Conservation (phyloP, 2,329 filamentous ascomycete species). For the Ambrosiella cleistominuta region DNA sequence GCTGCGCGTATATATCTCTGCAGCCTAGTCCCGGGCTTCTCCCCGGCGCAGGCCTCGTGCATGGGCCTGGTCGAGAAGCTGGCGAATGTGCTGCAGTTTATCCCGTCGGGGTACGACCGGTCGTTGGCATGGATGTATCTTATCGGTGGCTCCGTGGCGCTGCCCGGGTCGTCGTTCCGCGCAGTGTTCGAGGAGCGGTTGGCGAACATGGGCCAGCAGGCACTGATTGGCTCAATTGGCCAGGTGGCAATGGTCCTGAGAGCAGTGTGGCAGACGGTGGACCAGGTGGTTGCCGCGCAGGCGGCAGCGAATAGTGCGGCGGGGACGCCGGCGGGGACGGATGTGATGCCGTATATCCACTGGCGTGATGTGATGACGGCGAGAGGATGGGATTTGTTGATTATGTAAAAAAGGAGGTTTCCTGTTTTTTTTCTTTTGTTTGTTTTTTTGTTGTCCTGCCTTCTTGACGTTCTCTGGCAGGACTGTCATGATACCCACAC, state of each 20-base stretch:
- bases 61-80: conserved; percentile 64
- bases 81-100: conserved; percentile 56
- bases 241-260: conserved; percentile 60
- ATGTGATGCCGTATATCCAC: conserved; percentile 52
- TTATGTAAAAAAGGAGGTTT: conserved; percentile 42
- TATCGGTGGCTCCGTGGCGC: conserved; percentile 64
- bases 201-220: conserved; percentile 50
- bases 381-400: conserved; percentile 81
- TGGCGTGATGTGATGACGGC: conserved; percentile 89
- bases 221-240: conserved; percentile 69
- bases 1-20: conserved; percentile 94
- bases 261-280: conserved; percentile 73
- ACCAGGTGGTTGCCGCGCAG: conserved; percentile 26
- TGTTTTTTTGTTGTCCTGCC: neutral
- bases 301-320: conserved; percentile 22
- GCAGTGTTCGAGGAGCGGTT: conserved; percentile 60
- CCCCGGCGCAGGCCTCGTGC: conserved; percentile 55
- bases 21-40: conserved; percentile 79
- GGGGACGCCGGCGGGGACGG: conserved; percentile 20
- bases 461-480: conserved; percentile 1
- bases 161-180: conserved; percentile 57
- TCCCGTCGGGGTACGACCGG: conserved; percentile 80
- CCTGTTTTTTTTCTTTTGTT: conserved; percentile 5
- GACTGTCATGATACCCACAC: neutral
- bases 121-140: conserved; percentile 88